A percentile compares a stretch with the other conserved stretches of the same genome.
Evolutionary conservation across 345 rosid species (phyloP).

Genomic region (Euclidium syriacum): DNA sequence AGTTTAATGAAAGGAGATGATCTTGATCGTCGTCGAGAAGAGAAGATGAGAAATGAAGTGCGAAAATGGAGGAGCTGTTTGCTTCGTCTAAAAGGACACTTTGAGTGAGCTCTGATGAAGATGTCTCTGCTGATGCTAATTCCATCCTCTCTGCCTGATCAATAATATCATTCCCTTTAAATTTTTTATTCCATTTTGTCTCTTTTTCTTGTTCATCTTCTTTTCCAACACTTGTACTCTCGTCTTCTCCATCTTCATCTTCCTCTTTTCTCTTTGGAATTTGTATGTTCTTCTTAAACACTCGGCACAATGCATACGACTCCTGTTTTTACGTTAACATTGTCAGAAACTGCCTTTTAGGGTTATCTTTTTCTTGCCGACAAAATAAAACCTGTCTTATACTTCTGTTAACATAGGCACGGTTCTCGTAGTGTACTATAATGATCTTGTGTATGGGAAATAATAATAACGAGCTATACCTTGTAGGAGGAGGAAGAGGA

Average conservation of each 20-base stretch:
- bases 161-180: background rate
- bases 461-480: background rate
- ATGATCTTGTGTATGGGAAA: background rate
- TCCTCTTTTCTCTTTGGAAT: constrained; percentile 36
- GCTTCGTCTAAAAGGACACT: constrained; percentile 58
- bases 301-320: constrained; percentile 69
- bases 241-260: constrained; percentile 9
- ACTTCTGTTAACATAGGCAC: too few relatives aligned
- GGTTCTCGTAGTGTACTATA: too few relatives aligned
- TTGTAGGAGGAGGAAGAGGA: background rate
- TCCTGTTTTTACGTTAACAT: constrained; percentile 34
- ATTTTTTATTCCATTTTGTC: constrained; percentile 34
- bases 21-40: constrained; percentile 39
- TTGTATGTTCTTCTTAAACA: constrained; percentile 60
- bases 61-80: constrained; percentile 37
- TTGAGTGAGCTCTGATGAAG: constrained; percentile 54
- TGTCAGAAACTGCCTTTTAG: background rate
- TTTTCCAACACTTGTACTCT: constrained; percentile 11
- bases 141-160: constrained; percentile 12
- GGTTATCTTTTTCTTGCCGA: too few relatives aligned
- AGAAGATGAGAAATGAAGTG: constrained; percentile 40
- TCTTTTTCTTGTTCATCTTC: constrained; percentile 17
- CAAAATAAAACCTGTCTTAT: too few relatives aligned
- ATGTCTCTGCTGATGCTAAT: constrained; percentile 45
- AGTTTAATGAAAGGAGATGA: constrained; percentile 11